Conservation (phyloP, 2,329 filamentous ascomycete species). For the Penicillium italicum region DNA sequence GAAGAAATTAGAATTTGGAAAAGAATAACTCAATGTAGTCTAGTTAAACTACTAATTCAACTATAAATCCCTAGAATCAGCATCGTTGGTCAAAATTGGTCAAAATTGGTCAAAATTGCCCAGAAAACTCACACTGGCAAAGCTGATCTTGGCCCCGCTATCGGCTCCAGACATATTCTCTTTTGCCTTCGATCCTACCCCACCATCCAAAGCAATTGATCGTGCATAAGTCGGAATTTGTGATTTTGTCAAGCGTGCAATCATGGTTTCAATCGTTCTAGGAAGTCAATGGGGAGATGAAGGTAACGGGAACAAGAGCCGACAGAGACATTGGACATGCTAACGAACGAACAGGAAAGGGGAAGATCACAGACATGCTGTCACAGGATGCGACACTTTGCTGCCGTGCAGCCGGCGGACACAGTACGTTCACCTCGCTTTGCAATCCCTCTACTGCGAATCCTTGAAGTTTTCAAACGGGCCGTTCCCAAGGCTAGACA, state of each 20-base stretch:
- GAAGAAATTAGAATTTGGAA: background rate
- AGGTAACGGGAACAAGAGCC: constrained; percentile 27
- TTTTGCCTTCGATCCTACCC: constrained; percentile 4
- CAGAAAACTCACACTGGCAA: constrained; percentile 5
- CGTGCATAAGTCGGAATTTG: background rate
- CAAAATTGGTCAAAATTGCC: background rate
- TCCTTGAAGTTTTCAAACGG: background rate
- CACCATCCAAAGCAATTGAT: constrained; percentile 8
- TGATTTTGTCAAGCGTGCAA: constrained; percentile 6
- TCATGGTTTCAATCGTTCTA: constrained; percentile 44
- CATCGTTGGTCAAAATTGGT: background rate
- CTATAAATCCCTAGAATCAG: background rate
- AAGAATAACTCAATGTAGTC: background rate
- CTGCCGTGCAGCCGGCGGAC: constrained; percentile 46
- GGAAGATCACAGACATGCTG: constrained; percentile 49
- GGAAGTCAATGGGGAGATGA: constrained; percentile 50
- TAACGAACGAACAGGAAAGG: constrained; percentile 38
- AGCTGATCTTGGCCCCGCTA: constrained; percentile 10
- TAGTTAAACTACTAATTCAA: background rate
- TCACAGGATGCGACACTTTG: constrained; percentile 45
- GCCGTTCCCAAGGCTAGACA: background rate
- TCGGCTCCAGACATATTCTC: constrained; percentile 9
- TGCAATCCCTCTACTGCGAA: background rate
- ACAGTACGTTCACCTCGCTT: constrained; percentile 37
- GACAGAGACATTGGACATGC: background rate